These are phyloP conservation scores for Camellia oleifera DNA, from an alignment of 179 eudicot species.

Conservation along the genomic window DNA sequence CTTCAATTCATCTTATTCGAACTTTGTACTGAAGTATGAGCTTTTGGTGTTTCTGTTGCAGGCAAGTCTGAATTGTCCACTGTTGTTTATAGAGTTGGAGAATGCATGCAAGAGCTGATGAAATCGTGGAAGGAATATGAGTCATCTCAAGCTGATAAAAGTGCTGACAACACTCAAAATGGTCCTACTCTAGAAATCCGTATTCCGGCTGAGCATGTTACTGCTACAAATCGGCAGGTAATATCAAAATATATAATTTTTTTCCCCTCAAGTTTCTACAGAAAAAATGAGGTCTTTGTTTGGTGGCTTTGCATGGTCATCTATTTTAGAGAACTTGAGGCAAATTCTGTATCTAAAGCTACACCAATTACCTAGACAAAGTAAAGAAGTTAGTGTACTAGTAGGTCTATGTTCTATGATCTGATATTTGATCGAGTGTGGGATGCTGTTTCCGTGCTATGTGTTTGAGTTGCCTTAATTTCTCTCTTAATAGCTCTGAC, in stretches of 20 bases:
- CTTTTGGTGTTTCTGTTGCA: constrained; percentile 25
- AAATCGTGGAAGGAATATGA: constrained; percentile 86
- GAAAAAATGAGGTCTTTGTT: neutral
- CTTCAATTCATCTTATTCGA: no score
- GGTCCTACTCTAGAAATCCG: constrained; percentile 83
- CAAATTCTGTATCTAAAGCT: neutral
- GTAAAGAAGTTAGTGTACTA: neutral
- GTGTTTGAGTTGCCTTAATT: neutral
- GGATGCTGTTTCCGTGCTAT: neutral
- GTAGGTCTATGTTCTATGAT: neutral
- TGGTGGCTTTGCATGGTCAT: neutral
- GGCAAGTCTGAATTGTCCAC: constrained; percentile 73
- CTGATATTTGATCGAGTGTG: neutral
- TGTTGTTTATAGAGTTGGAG: constrained; percentile 76
- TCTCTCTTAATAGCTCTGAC: neutral
- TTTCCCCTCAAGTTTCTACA: neutral
- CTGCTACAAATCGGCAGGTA: constrained; percentile 95
- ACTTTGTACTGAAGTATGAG: neutral
- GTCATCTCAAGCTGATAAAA: constrained; percentile 53
- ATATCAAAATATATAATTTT: constrained; percentile 17
- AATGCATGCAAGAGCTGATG: constrained; percentile 87
- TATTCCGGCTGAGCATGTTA: constrained; percentile 92
- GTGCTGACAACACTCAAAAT: constrained; percentile 47
- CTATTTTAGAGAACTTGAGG: neutral
- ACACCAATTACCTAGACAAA: neutral